These are phyloP conservation scores for Microascus cirrosus DNA, from an alignment of 2,329 filamentous ascomycete genomes.

Conservation along the genomic window DNA sequence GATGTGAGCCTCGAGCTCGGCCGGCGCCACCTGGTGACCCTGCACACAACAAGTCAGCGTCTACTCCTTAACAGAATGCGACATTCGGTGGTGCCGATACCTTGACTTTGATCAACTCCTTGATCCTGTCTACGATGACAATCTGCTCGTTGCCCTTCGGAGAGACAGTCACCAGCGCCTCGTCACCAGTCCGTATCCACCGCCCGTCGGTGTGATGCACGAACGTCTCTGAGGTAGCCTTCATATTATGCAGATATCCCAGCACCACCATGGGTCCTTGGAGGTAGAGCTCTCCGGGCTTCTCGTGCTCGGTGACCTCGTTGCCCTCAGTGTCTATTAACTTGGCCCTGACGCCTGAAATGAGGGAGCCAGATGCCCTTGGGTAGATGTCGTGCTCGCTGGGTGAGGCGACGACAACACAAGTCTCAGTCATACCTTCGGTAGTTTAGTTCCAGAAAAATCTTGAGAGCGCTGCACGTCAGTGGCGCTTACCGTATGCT, in stretches of 20 bases:
- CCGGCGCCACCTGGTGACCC: conserved; percentile 74
- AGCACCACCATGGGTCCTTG: conserved; percentile 60
- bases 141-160: conserved; percentile 60
- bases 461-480: not conserved
- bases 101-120: conserved; percentile 41
- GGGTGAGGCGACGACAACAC: conserved; percentile 56
- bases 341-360: conserved; percentile 54
- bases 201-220: conserved; percentile 43
- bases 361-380: conserved; percentile 60
- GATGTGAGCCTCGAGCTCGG: conserved; percentile 71
- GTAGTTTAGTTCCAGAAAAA: conserved; percentile 2
- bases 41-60: conserved; percentile 8
- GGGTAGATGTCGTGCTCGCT: conserved; percentile 53
- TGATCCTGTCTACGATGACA: conserved; percentile 61
- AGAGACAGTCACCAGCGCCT: conserved; percentile 54
- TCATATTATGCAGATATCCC: conserved; percentile 71
- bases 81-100: conserved; percentile 11
- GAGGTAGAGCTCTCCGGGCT: conserved; percentile 67
- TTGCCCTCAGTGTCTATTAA: conserved; percentile 56
- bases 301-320: conserved; percentile 53
- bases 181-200: conserved; percentile 72
- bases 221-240: conserved; percentile 66
- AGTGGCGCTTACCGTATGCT: conserved; percentile 49
- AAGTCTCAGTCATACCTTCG: conserved; percentile 63
- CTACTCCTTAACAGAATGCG: not conserved